phyloP scores from a whole-genome alignment of 371 early-diverging fungal species.

The Syncephalastrum racemosum region DNA sequence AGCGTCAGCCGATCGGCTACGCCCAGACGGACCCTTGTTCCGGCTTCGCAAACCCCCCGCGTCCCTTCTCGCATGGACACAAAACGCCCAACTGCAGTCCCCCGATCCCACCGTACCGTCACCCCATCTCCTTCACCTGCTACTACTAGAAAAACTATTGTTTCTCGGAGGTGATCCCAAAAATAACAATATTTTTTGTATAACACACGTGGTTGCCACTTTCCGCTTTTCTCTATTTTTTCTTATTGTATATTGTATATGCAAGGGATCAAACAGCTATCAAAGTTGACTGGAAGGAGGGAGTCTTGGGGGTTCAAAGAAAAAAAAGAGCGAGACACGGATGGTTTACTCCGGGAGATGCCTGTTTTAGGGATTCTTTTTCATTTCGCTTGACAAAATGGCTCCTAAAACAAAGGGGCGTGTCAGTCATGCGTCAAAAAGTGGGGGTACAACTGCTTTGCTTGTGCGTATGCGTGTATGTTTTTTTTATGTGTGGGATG shows the following conservation, averaged over 20 bases:
- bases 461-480: too few relatives aligned
- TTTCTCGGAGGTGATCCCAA: constrained; percentile 2
- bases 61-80: constrained; percentile 5
- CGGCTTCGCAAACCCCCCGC: constrained; percentile 3
- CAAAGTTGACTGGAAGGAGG: constrained; percentile 5
- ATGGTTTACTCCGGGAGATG: constrained; percentile 6
- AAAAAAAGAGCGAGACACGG: not conserved
- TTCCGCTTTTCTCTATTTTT: constrained; percentile 2
- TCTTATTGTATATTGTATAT: not conserved
- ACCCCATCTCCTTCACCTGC: not conserved
- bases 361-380: constrained; percentile 7
- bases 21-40: constrained; percentile 7
- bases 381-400: constrained; percentile 10
- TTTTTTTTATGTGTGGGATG: too few relatives aligned
- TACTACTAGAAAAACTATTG: not conserved
- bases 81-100: constrained; percentile 12
- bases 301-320: not conserved
- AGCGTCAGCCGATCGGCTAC: too few relatives aligned
- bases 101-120: constrained; percentile 4
- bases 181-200: not conserved
- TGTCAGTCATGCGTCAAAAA: constrained; percentile 20
- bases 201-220: constrained; percentile 8
- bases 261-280: constrained; percentile 15
- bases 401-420: constrained; percentile 6
- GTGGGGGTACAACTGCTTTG: constrained; percentile 23